Evolutionary conservation across 2,329 filamentous ascomycete species (phyloP).

Genomic region (Cercospora sesami): DNA sequence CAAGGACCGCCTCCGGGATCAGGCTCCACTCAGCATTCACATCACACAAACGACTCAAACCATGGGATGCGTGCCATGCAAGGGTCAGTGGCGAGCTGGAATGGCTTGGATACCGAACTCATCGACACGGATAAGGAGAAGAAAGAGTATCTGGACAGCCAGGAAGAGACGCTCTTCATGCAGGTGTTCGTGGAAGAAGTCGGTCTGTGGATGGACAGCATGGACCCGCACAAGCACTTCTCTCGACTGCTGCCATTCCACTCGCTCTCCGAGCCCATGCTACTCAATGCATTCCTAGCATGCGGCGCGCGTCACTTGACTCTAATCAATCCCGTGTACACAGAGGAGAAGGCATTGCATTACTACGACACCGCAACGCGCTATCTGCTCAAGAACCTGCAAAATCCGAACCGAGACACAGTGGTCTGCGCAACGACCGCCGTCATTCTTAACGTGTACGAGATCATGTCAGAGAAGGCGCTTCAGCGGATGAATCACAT

Average conservation of each 20-base stretch:
- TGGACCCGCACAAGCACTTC: slow-evolving; percentile 83
- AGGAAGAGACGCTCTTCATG: slow-evolving; percentile 84
- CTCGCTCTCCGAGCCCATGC: slow-evolving; percentile 78
- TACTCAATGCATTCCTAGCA: slow-evolving; percentile 83
- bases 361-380: slow-evolving; percentile 87
- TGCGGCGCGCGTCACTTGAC: slow-evolving; percentile 83
- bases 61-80: slow-evolving; percentile 28
- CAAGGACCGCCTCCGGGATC: slow-evolving; percentile 25
- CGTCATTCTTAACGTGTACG: slow-evolving; percentile 86
- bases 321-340: slow-evolving; percentile 67
- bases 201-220: slow-evolving; percentile 89
- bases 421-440: slow-evolving; percentile 84
- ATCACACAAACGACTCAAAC: slow-evolving; percentile 28
- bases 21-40: slow-evolving; percentile 29
- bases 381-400: slow-evolving; percentile 71
- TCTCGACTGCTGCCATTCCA: slow-evolving; percentile 80
- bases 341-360: slow-evolving; percentile 72
- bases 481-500: slow-evolving; percentile 86
- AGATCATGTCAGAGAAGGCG: slow-evolving; percentile 82
- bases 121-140: slow-evolving; percentile 47
- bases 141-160: slow-evolving; percentile 66
- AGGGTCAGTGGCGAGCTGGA: slow-evolving; percentile 39
- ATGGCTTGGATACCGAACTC: slow-evolving; percentile 38
- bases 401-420: slow-evolving; percentile 81
- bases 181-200: slow-evolving; percentile 90